Conservation (phyloP, 2,329 filamentous ascomycete genomes). For the Pseudogymnoascus sp. region DNA sequence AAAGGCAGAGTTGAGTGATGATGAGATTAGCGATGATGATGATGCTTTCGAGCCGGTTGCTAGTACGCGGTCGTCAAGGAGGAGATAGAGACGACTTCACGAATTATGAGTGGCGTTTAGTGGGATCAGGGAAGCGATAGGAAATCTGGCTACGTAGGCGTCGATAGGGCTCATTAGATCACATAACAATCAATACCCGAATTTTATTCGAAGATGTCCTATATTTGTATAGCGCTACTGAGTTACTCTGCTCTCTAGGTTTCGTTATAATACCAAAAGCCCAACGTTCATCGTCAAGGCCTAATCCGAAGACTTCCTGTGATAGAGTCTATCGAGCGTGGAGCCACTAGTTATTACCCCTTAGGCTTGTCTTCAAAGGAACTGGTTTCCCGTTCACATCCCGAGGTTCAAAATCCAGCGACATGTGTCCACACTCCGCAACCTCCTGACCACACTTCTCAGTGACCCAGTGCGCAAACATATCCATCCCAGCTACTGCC, state of each 20-base stretch:
- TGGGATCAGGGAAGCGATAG: background rate
- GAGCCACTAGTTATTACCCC: background rate
- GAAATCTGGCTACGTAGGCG: background rate
- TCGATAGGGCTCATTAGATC: background rate
- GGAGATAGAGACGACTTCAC: background rate
- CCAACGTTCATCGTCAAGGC: background rate
- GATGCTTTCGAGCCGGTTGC: constrained; percentile 45
- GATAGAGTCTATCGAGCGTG: background rate
- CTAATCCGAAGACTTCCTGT: background rate
- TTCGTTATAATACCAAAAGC: background rate
- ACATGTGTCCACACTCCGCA: constrained; percentile 9
- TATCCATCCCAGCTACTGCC: constrained; percentile 44
- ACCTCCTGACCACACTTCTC: constrained; percentile 20
- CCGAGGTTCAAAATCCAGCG: constrained; percentile 23
- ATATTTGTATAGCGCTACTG: background rate
- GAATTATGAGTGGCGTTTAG: background rate
- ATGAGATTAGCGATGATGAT: constrained; percentile 54
- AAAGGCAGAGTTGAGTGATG: constrained; percentile 54
- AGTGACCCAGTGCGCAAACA: constrained; percentile 27
- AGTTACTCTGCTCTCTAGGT: background rate
- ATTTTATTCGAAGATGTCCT: background rate
- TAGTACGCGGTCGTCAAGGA: background rate
- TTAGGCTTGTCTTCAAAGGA: background rate
- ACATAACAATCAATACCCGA: background rate
- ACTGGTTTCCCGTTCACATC: constrained; percentile 15